Evolutionary conservation across 78 protist species (phyloP).

Genomic region (Isochrysis galbana): DNA sequence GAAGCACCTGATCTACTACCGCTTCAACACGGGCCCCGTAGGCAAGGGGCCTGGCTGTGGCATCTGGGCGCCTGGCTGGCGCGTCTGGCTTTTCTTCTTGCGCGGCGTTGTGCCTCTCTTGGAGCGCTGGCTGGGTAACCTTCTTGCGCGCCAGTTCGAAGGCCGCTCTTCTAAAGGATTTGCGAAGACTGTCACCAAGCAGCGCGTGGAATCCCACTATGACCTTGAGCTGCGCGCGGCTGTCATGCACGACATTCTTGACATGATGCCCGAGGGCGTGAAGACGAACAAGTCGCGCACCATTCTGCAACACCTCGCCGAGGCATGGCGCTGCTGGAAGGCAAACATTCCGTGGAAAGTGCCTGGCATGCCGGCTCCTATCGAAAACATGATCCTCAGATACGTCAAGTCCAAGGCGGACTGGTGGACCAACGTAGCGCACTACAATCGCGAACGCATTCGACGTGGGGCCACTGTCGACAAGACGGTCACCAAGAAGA

Average conservation of each 20-base stretch:
- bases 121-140: constrained; percentile 99
- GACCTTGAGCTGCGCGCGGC: constrained; percentile 98
- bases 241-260: constrained; percentile 97
- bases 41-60: constrained; percentile 99
- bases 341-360: constrained; percentile 99
- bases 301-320: constrained; percentile 94
- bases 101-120: constrained; percentile 99
- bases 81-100: constrained; percentile 99
- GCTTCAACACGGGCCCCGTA: constrained; percentile 94
- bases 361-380: constrained; percentile 97
- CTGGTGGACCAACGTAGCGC: constrained; percentile 99
- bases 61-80: constrained; percentile 99
- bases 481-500: constrained; percentile 97
- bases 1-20: constrained; percentile 97
- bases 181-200: constrained; percentile 98
- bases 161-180: constrained; percentile 59
- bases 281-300: constrained; percentile 88
- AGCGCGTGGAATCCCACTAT: constrained; percentile 97
- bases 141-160: constrained; percentile 98
- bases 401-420: constrained; percentile 99
- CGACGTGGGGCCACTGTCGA: constrained; percentile 98
- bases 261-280: constrained; percentile 99
- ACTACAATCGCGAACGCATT: constrained; percentile 98
- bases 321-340: constrained; percentile 99
- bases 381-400: constrained; percentile 97